A percentile compares a stretch with the other conserved stretches of the same genome.
phyloP scores from a whole-genome alignment of 2,329 filamentous ascomycete genomes.

The Diaporthe sp. region DNA sequence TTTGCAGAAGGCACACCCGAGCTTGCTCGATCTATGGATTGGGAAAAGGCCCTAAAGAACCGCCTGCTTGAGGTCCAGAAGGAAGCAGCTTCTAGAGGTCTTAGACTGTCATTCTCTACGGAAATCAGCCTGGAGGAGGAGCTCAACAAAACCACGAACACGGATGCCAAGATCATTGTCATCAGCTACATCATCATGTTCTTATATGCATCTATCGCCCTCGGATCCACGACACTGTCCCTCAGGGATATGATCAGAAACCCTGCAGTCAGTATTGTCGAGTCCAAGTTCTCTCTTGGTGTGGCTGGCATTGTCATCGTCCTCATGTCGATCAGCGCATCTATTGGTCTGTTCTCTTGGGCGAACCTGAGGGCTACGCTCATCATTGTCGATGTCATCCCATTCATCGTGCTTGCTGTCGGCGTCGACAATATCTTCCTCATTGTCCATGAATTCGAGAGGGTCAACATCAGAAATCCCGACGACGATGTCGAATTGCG shows the following conservation, averaged over 20 bases:
- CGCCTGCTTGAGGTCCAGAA: conserved; percentile 82
- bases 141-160: conserved; percentile 97
- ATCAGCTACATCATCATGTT: conserved; percentile 99
- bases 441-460: conserved; percentile 97
- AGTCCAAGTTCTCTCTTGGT: conserved; percentile 97
- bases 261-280: conserved; percentile 86
- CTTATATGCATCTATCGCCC: conserved; percentile 91
- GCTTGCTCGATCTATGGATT: conserved; percentile 84
- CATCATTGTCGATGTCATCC: conserved; percentile 98
- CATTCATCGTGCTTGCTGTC: conserved; percentile 95
- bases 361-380: conserved; percentile 93
- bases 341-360: conserved; percentile 94
- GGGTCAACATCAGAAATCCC: conserved; percentile 91
- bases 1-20: conserved; percentile 77
- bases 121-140: conserved; percentile 96
- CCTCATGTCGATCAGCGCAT: conserved; percentile 95
- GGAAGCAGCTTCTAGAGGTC: conserved; percentile 82
- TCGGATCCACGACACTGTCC: conserved; percentile 88
- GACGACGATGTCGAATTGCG: conserved; percentile 90
- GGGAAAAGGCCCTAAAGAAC: conserved; percentile 84
- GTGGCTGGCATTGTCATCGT: conserved; percentile 95
- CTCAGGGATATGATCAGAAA: conserved; percentile 83
- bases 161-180: conserved; percentile 95
- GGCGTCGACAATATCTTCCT: conserved; percentile 99
- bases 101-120: conserved; percentile 93